Conservation (phyloP, 495 filamentous ascomycete species). For the Neurospora sp. region DNA sequence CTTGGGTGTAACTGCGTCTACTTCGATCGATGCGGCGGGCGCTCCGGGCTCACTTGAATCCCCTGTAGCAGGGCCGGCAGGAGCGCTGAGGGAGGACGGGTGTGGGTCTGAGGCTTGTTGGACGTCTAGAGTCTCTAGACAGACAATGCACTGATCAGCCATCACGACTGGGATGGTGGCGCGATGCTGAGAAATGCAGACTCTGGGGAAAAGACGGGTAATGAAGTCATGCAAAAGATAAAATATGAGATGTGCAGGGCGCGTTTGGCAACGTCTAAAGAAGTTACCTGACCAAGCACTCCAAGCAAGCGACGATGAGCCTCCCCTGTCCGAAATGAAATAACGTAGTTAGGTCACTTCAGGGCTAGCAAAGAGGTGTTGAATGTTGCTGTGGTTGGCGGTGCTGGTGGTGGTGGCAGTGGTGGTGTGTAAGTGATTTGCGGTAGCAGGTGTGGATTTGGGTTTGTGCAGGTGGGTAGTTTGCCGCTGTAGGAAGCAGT, state of each 20-base stretch:
- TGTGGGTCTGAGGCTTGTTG: constrained; percentile 16
- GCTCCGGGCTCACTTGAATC: constrained; percentile 1
- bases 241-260: background rate
- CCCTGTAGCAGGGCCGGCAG: background rate
- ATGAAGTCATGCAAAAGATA: constrained; percentile 27
- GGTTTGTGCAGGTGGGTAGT: background rate
- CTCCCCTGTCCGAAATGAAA: background rate
- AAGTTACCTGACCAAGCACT: background rate
- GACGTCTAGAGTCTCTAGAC: constrained; percentile 76
- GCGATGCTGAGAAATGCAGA: background rate
- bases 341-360: background rate
- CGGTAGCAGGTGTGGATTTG: background rate
- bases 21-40: constrained; percentile 3
- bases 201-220: constrained; percentile 1
- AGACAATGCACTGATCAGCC: constrained; percentile 95
- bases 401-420: background rate
- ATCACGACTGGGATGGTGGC: constrained; percentile 34
- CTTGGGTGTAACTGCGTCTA: constrained; percentile 3
- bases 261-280: background rate
- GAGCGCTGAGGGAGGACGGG: constrained; percentile 4
- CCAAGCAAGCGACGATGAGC: background rate
- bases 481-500: background rate
- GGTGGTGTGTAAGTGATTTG: background rate
- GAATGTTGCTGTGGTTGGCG: background rate
- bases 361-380: background rate